Evolutionary conservation across 2,329 filamentous ascomycete genomes (phyloP).

Genomic region (Emergomyces pasteurianus): DNA sequence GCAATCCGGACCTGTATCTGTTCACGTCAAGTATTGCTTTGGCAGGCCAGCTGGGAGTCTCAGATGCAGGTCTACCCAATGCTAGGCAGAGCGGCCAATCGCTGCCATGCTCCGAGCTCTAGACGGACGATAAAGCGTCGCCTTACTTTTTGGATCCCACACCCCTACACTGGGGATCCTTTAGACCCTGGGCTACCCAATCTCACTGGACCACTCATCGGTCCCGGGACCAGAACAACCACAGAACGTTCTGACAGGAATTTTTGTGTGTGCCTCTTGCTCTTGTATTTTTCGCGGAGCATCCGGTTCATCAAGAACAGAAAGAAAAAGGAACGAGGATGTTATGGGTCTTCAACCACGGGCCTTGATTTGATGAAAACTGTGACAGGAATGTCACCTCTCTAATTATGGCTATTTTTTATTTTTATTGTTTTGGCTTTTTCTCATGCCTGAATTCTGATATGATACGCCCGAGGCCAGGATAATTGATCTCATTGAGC

Average conservation of each 20-base stretch:
- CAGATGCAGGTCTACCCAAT: constrained; percentile 14
- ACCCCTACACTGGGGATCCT: not conserved
- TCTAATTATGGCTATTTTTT: not conserved
- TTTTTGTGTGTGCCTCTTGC: not conserved
- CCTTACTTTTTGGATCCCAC: constrained; percentile 17
- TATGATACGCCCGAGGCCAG: not conserved
- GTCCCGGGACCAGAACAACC: not conserved
- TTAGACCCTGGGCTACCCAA: not conserved
- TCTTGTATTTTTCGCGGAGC: not conserved
- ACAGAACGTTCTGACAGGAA: constrained; percentile 1
- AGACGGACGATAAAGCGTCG: constrained; percentile 21
- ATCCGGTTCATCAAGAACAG: not conserved
- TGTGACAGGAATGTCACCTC: not conserved
- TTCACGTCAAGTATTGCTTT: not conserved
- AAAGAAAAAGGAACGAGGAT: not conserved
- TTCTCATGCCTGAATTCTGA: not conserved
- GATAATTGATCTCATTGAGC: not conserved
- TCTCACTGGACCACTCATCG: not conserved
- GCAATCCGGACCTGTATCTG: not conserved
- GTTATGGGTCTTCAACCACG: not conserved
- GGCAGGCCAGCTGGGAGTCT: not conserved
- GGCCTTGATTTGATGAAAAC: not conserved
- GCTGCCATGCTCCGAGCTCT: constrained; percentile 17
- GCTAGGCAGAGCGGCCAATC: constrained; percentile 24
- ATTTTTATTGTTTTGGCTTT: not conserved